A percentile compares a stretch with the other conserved stretches of the same genome.
These are phyloP conservation scores for Colletotrichum viniferum DNA, from an alignment of 2,329 filamentous ascomycete genomes.

Conservation along the genomic window DNA sequence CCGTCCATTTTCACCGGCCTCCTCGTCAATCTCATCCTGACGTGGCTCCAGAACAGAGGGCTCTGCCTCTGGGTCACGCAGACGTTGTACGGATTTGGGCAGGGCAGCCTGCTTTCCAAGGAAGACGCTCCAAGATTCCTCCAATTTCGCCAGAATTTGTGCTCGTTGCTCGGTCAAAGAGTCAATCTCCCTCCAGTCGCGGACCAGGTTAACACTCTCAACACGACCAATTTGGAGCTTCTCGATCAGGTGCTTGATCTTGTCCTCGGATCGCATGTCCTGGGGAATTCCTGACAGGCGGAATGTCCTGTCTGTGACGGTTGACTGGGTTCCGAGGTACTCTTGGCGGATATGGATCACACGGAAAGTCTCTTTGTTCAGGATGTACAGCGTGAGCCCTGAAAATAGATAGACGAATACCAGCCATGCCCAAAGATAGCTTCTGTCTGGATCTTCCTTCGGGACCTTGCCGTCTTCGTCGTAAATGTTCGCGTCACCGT, in stretches of 20 bases:
- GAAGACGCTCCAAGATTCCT: slow-evolving; percentile 82
- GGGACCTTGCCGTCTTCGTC: slow-evolving; percentile 37
- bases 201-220: slow-evolving; percentile 84
- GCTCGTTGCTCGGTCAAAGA: slow-evolving; percentile 71
- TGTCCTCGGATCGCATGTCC: slow-evolving; percentile 78
- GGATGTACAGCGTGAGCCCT: slow-evolving; percentile 78
- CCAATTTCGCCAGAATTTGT: slow-evolving; percentile 71
- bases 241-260: slow-evolving; percentile 87
- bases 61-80: slow-evolving; percentile 23
- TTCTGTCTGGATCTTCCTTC: slow-evolving; percentile 37
- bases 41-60: slow-evolving; percentile 11
- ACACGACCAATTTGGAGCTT: slow-evolving; percentile 88
- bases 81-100: slow-evolving; percentile 34
- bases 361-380: slow-evolving; percentile 81
- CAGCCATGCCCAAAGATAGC: slow-evolving; percentile 89
- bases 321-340: slow-evolving; percentile 91
- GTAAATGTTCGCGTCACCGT: background rate
- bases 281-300: slow-evolving; percentile 85
- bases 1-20: slow-evolving; percentile 60
- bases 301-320: slow-evolving; percentile 94
- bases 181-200: slow-evolving; percentile 86
- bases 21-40: slow-evolving; percentile 42
- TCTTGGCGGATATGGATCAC: slow-evolving; percentile 87
- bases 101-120: slow-evolving; percentile 58
- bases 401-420: slow-evolving; percentile 96